Percentiles rank a stretch among this genome's conserved stretches.
Evolutionary conservation across 2,329 filamentous ascomycete genomes (phyloP).

Genomic region (Sporothrix inflata): DNA sequence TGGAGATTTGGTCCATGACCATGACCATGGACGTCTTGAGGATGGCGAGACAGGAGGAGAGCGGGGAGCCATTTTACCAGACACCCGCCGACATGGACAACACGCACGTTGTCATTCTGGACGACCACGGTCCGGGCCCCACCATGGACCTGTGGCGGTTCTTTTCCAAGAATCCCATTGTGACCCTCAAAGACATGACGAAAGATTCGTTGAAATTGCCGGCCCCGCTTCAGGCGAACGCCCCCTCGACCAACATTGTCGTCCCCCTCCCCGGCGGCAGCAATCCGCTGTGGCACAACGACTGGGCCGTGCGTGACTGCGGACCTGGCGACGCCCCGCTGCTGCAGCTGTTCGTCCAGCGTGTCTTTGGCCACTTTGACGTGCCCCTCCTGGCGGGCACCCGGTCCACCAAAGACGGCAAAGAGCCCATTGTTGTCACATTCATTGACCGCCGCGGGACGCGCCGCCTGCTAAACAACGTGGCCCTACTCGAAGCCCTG

Average conservation of each 20-base stretch:
- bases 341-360: constrained; percentile 41
- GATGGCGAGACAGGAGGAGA: constrained; percentile 3
- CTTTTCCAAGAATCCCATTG: constrained; percentile 39
- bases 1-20: constrained; percentile 34
- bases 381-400: neutral
- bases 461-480: constrained; percentile 40
- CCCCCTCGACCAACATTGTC: constrained; percentile 39
- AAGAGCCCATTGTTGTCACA: constrained; percentile 38
- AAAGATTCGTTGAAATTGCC: constrained; percentile 20
- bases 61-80: neutral
- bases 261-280: constrained; percentile 46
- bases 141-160: constrained; percentile 46
- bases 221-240: neutral
- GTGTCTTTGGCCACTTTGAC: constrained; percentile 39
- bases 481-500: constrained; percentile 36
- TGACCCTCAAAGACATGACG: constrained; percentile 37
- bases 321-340: constrained; percentile 35
- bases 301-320: constrained; percentile 44
- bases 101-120: constrained; percentile 39
- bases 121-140: constrained; percentile 43
- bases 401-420: constrained; percentile 8
- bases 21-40: constrained; percentile 33
- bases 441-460: constrained; percentile 43
- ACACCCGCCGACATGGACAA: constrained; percentile 28
- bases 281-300: constrained; percentile 49